Evolutionary conservation across 1,284 basidiomycete species (phyloP).

Genomic region (Ganoderma multipileum): DNA sequence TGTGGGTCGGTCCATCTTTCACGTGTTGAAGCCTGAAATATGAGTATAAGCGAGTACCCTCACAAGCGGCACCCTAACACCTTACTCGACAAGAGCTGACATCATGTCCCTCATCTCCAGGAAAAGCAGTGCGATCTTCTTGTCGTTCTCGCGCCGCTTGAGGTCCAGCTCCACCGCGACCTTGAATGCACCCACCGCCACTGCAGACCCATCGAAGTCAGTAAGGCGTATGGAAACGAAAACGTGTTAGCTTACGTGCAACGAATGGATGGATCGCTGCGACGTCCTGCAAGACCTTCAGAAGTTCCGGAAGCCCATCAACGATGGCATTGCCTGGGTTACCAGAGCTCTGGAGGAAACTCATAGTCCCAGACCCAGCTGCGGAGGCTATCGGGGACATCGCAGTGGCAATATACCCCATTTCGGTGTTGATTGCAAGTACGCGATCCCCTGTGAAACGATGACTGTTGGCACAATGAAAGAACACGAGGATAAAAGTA

Average conservation of each 20-base stretch:
- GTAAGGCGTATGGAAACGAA: background rate
- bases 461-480: no score
- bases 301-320: slow-evolving; percentile 24
- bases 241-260: slow-evolving; percentile 12
- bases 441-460: slow-evolving; percentile 13
- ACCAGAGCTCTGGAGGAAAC: slow-evolving; percentile 16
- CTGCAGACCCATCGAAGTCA: slow-evolving; percentile 33
- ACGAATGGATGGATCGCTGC: slow-evolving; percentile 29
- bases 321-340: slow-evolving; percentile 15
- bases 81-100: slow-evolving; percentile 48
- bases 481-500: no score
- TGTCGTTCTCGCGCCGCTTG: slow-evolving; percentile 52
- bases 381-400: slow-evolving; percentile 23
- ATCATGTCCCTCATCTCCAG: slow-evolving; percentile 45
- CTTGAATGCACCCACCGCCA: slow-evolving; percentile 51
- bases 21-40: slow-evolving; percentile 31
- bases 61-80: background rate
- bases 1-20: slow-evolving; percentile 24
- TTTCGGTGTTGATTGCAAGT: slow-evolving; percentile 18
- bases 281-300: slow-evolving; percentile 27
- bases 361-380: slow-evolving; percentile 14
- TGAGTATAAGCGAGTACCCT: background rate
- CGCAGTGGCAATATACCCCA: slow-evolving; percentile 17
- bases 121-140: slow-evolving; percentile 46
- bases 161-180: slow-evolving; percentile 49